Base-by-base conservation (phyloP, 2,329 filamentous ascomycete species). In the Colletotrichum nymphaeae region DNA sequence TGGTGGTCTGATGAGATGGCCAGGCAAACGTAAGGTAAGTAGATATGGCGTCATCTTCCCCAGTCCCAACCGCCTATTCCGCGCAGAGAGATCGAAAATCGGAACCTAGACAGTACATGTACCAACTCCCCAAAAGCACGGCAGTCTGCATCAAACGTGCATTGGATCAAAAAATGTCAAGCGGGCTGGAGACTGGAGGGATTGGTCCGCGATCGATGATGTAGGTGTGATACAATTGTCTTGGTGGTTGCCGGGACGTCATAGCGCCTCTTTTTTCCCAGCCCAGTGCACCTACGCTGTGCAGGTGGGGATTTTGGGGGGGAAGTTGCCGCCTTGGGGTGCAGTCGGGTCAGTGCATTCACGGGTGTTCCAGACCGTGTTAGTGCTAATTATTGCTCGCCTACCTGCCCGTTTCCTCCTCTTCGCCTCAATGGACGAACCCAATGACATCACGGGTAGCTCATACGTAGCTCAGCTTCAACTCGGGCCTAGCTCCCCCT, bases 171-270 rank as follows among this genome's bases (percentile, higher is more conserved):
- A 49, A 9, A n/a, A 12, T 49, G 42, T 49, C 19, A 49, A 49
- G 19, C 42, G 42, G 42, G 42, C 19, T 49, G 19, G 42, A 49
- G 42, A 49, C 7, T 49, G 19, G 19, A n/a, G 16, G 42, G 42
- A 49, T 49, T n/a, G 42, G 42, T 24, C 19, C 22, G 19, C 16
- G 56, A 71, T 73, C 71, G 71, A 73, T 73, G 71, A 73, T 73
- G 71, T 71, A 70, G 71, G 62, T 71, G 71, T 73, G 71, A 73
- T 71, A 71, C 71, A 66, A 73, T 71, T 22, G 71, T 73, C 67
- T 73, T 6, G 59, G 24, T 63, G 69, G 69, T 14, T 22, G 46
- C 70, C 70, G 32, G 56, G 26, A 73, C 70, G 70, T 73, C 70
- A 73, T 73, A 63, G 53, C 67, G 37, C 42, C 42, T 49, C 19